Percentiles rank a stretch among this genome's conserved stretches.
Conservation (phyloP, 1,139 yeast species). For the Kurtzmaniella natalensis region DNA sequence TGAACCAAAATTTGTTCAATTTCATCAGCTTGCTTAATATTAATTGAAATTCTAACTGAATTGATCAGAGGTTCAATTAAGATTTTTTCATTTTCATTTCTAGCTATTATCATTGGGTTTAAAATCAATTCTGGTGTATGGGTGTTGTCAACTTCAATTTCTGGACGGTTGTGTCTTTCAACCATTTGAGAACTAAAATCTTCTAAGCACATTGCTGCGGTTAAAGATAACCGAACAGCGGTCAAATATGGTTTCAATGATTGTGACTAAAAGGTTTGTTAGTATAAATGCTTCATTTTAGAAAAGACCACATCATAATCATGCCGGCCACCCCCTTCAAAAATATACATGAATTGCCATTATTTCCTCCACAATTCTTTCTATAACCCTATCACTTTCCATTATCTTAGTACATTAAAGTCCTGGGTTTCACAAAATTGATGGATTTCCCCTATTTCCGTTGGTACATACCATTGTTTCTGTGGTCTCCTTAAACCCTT, state of each 20-base stretch:
- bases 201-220: constrained; percentile 92
- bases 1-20: constrained; percentile 92
- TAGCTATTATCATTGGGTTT: constrained; percentile 84
- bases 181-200: constrained; percentile 93
- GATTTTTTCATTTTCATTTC: constrained; percentile 92
- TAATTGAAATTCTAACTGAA: constrained; percentile 82
- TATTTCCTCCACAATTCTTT: too few relatives aligned
- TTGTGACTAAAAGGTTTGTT: constrained; percentile 55
- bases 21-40: constrained; percentile 96
- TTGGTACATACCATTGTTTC: too few relatives aligned
- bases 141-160: constrained; percentile 69
- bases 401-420: too few relatives aligned
- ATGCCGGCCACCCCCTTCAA: too few relatives aligned
- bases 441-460: too few relatives aligned
- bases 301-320: too few relatives aligned
- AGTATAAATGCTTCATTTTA: background rate
- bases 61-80: constrained; percentile 92
- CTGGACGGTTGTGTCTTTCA: constrained; percentile 97
- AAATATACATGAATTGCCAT: too few relatives aligned
- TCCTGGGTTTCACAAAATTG: too few relatives aligned
- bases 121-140: constrained; percentile 76
- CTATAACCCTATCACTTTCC: too few relatives aligned
- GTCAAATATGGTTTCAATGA: constrained; percentile 91
- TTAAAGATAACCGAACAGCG: constrained; percentile 89
- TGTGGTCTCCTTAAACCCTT: too few relatives aligned